phyloP scores from a whole-genome alignment of 176 grass and related monocot genomes.

The Neostapfia colusana region DNA sequence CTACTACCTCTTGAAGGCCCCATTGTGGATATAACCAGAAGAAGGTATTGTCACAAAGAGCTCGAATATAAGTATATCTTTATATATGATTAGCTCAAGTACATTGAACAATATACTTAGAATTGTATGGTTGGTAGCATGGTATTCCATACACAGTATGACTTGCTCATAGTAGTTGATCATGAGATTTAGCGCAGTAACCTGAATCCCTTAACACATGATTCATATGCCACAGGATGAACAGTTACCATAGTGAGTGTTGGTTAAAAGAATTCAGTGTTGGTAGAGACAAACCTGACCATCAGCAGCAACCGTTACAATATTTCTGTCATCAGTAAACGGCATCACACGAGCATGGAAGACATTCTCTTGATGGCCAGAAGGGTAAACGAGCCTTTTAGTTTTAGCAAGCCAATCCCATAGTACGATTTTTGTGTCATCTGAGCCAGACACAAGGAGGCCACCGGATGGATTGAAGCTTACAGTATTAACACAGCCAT shows the following conservation, averaged over 20 bases:
- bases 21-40: neutral
- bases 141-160: too few relatives aligned
- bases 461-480: slow-evolving; percentile 69
- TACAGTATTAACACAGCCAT: slow-evolving; percentile 77
- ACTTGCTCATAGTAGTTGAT: slow-evolving; percentile 1
- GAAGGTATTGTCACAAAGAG: neutral
- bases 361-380: slow-evolving; percentile 74
- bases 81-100: too few relatives aligned
- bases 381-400: slow-evolving; percentile 62
- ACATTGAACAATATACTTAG: too few relatives aligned
- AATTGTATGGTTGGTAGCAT: too few relatives aligned
- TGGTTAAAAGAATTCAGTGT: neutral
- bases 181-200: neutral
- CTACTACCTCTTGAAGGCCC: neutral
- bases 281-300: slow-evolving; percentile 62
- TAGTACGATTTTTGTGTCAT: slow-evolving; percentile 73
- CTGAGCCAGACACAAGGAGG: slow-evolving; percentile 76
- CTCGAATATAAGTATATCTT: neutral
- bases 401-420: slow-evolving; percentile 75
- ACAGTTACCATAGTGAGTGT: neutral
- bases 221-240: neutral
- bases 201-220: slow-evolving; percentile 22
- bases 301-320: slow-evolving; percentile 76
- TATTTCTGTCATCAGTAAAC: slow-evolving; percentile 62
- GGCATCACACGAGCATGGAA: slow-evolving; percentile 82